Evolutionary conservation across 2,329 filamentous ascomycete species (phyloP).

Genomic region (Aspergillus ustus): DNA sequence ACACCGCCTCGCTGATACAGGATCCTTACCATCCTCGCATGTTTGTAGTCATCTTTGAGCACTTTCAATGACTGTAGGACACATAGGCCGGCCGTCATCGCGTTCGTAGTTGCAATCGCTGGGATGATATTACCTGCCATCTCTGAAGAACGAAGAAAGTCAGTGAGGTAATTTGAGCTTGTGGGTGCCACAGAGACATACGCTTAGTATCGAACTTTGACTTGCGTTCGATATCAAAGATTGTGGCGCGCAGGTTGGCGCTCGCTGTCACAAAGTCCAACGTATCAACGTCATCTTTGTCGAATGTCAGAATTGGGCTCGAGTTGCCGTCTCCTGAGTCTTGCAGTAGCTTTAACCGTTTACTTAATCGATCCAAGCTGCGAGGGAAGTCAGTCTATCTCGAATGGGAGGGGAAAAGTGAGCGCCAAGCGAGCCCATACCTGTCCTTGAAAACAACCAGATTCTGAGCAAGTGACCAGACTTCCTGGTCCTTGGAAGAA

Average conservation of each 20-base stretch:
- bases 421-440: constrained; percentile 32
- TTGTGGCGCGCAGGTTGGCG: constrained; percentile 82
- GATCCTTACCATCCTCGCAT: constrained; percentile 71
- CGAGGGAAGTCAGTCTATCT: constrained; percentile 23
- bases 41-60: constrained; percentile 70
- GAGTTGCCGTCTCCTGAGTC: constrained; percentile 48
- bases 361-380: constrained; percentile 74
- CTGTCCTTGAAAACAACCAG: constrained; percentile 83
- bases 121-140: constrained; percentile 99
- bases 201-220: constrained; percentile 95
- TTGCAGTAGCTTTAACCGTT: constrained; percentile 70
- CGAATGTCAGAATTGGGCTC: constrained; percentile 75
- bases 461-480: constrained; percentile 85
- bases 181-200: constrained; percentile 33
- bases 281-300: constrained; percentile 96
- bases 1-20: neutral
- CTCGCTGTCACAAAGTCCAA: constrained; percentile 91
- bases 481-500: constrained; percentile 69
- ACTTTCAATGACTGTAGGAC: constrained; percentile 94
- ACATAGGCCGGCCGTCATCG: constrained; percentile 90
- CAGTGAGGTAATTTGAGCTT: constrained; percentile 11
- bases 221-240: constrained; percentile 87
- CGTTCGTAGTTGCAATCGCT: constrained; percentile 96
- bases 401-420: neutral
- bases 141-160: constrained; percentile 54